A percentile compares a stretch with the other conserved stretches of the same genome.
Conservation (phyloP, 768 basidiomycete genomes). For the Tulasnella sp. region DNA sequence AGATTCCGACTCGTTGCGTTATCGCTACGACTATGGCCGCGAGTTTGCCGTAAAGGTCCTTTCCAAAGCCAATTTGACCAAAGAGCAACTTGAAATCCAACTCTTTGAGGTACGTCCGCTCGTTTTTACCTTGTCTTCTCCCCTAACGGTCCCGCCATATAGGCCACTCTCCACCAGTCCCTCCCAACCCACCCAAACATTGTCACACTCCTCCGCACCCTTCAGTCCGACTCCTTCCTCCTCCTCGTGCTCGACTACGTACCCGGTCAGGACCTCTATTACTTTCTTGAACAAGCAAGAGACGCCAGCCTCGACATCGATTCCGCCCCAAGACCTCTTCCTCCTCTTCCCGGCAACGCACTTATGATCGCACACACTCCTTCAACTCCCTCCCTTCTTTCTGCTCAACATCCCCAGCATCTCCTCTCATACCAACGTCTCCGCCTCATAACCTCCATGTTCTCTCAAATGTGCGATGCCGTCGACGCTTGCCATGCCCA, state of each 20-base stretch:
- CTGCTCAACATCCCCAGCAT: conserved; percentile 63
- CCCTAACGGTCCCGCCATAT: not conserved
- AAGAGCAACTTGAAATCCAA: conserved; percentile 77
- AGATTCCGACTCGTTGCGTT: not conserved
- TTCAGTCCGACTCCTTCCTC: conserved; percentile 83
- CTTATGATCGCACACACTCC: conserved; percentile 42
- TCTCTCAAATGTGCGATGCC: conserved; percentile 96
- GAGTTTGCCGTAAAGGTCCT: conserved; percentile 94
- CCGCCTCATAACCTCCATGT: conserved; percentile 92
- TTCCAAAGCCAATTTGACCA: conserved; percentile 84
- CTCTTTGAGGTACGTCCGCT: conserved; percentile 61
- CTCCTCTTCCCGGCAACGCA: not conserved
- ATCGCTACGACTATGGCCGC: conserved; percentile 42
- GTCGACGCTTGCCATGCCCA: conserved; percentile 88
- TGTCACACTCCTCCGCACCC: conserved; percentile 84
- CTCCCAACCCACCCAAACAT: conserved; percentile 84
- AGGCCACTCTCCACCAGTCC: conserved; percentile 93
- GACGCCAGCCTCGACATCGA: conserved; percentile 50
- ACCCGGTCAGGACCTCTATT: conserved; percentile 94
- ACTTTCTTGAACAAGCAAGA: conserved; percentile 92
- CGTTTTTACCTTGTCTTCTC: not conserved
- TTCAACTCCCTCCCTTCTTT: conserved; percentile 85
- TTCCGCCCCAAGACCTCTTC: conserved; percentile 30
- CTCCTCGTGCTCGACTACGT: conserved; percentile 92
- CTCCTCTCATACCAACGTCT: conserved; percentile 79